Evolutionary conservation across 129 eudicot genomes (phyloP), one percentile per base, ranked within the genome.

Genomic region (Cynara cardunculus): DNA sequence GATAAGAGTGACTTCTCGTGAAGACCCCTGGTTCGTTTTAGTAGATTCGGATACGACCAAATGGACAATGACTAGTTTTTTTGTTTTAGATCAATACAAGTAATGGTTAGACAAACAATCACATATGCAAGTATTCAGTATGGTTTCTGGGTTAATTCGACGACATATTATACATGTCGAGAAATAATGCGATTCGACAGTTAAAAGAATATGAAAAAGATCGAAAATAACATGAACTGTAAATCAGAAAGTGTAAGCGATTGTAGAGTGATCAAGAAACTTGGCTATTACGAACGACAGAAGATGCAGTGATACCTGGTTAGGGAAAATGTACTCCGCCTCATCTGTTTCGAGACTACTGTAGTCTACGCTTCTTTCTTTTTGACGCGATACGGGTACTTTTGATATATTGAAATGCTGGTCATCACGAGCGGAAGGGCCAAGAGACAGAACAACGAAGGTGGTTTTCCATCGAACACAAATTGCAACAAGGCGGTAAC

Each of bases 401-500:
- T 95, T 46, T 95, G 99, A 83, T 95, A 92, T 80, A 92, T 87
- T 66, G 97, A 90, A 81, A 87, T 95, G 90, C 99, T 95, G 26
- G 81, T 88, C 80, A 87, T 85, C 41, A 95, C 97, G 74, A 95
- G 80, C 7, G 99, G 99, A 69, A 95, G 97, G 32, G 97, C 91
- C 84, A 92, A 75, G 44, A 92, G 94, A 69, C 94, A 92, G 85
- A 78, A 96, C 74, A 80, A 35, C 4, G 97, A 92, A 72, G 99
- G 97, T 11, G 93, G 93, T 80, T 87, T 91, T n/a, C 99, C 97
- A 27, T 92, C 97, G 72, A 96, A 93, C 79, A 96, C 78, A 80
- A 85, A 96, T 32, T 96, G 99, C 74, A 92, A 75, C 86, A 92
- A 85, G 4, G 99, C 99, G 18, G 99, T 95, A 76, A 92, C 97